Percentiles rank a stretch among this genome's conserved stretches.
These are phyloP conservation scores for Hirsutella rhossiliensis DNA, from an alignment of 2,329 filamentous ascomycete species.

Conservation along the genomic window DNA sequence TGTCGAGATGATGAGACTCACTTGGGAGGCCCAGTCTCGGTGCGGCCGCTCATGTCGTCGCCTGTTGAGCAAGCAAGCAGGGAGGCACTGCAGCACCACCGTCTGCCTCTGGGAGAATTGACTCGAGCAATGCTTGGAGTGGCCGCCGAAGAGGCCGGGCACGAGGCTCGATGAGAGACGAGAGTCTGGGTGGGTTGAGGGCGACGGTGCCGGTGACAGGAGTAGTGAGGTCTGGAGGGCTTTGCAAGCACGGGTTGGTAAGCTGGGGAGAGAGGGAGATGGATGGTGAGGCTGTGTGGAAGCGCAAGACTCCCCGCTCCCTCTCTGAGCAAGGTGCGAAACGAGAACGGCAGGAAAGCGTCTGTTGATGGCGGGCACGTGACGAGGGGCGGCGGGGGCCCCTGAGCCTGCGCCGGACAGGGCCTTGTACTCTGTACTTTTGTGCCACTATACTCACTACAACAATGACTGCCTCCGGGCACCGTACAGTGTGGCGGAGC, in stretches of 20 bases:
- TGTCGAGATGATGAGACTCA: constrained; percentile 12
- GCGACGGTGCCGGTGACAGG: not conserved
- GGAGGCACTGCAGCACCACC: not conserved
- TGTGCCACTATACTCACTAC: no score
- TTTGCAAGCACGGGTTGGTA: not conserved
- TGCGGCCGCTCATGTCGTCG: constrained; percentile 17
- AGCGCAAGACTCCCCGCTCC: constrained; percentile 4
- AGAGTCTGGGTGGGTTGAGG: not conserved
- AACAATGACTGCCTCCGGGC: no score
- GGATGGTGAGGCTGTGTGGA: constrained; percentile 7
- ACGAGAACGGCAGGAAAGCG: not conserved
- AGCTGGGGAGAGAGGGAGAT: not conserved
- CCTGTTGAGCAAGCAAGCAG: constrained; percentile 3
- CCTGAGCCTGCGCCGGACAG: not conserved
- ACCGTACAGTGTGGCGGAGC: no score
- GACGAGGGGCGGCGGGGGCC: constrained; percentile 1
- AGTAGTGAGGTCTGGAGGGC: not conserved
- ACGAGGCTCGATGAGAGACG: constrained; percentile 3
- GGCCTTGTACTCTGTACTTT: no score
- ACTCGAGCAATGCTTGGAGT: constrained; percentile 7
- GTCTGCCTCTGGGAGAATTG: not conserved
- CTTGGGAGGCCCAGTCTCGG: constrained; percentile 23
- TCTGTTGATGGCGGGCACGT: constrained; percentile 1
- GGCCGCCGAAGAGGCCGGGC: constrained; percentile 4
- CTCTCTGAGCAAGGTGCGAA: not conserved